A percentile compares a stretch with the other conserved stretches of the same genome.
Evolutionary conservation across 371 early-diverging fungal genomes (phyloP).

Genomic region (Rhizopus stolonifer): DNA sequence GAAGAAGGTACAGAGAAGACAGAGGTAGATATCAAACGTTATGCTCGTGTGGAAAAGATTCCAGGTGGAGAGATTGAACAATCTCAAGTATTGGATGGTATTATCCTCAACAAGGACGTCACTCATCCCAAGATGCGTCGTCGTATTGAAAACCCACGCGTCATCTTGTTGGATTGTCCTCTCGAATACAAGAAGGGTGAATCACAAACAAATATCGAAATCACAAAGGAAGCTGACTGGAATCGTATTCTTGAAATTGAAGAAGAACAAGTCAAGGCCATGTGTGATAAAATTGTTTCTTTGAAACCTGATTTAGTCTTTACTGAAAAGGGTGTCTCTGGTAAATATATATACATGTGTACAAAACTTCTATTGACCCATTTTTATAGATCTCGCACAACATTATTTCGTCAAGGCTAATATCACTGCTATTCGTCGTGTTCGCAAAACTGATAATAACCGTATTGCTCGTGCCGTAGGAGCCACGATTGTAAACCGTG

Average conservation of each 20-base stretch:
- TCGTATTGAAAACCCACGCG: conserved; percentile 96
- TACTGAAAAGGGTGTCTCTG: conserved; percentile 99
- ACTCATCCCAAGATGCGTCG: conserved; percentile 99
- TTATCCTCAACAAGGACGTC: conserved; percentile 99
- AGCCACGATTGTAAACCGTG: conserved; percentile 96
- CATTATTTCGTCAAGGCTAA: conserved; percentile 97
- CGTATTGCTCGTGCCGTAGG: conserved; percentile 98
- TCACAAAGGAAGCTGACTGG: conserved; percentile 97
- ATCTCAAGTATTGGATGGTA: conserved; percentile 96
- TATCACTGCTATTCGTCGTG: conserved; percentile 98
- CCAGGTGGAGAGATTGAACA: conserved; percentile 98
- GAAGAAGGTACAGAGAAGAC: conserved; percentile 68
- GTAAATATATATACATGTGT: conserved; percentile 32
- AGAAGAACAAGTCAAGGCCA: conserved; percentile 98
- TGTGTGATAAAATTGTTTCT: conserved; percentile 95
- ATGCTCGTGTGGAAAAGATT: conserved; percentile 98
- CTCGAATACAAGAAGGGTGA: conserved; percentile 99
- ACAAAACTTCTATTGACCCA: neutral
- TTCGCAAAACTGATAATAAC: conserved; percentile 99
- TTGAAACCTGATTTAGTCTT: conserved; percentile 98
- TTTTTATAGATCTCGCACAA: conserved; percentile 85
- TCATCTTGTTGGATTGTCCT: conserved; percentile 98
- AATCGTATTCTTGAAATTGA: conserved; percentile 97
- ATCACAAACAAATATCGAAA: conserved; percentile 99
- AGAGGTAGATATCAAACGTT: conserved; percentile 97